phyloP scores from a whole-genome alignment of 2,329 filamentous ascomycete species.

The Alternaria brassicicola region DNA sequence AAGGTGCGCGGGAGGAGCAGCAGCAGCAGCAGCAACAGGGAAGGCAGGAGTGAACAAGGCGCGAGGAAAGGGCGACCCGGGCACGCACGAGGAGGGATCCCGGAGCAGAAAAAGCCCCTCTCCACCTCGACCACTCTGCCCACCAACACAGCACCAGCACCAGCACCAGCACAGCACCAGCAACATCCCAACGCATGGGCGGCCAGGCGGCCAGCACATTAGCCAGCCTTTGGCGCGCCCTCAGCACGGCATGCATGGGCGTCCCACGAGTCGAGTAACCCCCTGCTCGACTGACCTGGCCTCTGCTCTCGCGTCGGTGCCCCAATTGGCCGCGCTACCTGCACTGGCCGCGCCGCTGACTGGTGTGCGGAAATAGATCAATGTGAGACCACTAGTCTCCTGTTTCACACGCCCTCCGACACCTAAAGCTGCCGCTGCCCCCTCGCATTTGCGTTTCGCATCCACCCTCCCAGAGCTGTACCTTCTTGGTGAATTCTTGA shows the following conservation, averaged over 20 bases:
- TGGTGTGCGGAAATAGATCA: conserved; percentile 43
- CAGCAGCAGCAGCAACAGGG: background rate
- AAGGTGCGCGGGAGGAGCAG: conserved; percentile 7
- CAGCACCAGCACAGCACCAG: no score
- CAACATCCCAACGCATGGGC: background rate
- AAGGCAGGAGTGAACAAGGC: conserved; percentile 9
- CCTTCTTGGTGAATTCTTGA: conserved; percentile 44
- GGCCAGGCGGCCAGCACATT: conserved; percentile 13
- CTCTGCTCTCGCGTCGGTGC: conserved; percentile 19
- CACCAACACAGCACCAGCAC: background rate
- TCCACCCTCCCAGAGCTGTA: conserved; percentile 41
- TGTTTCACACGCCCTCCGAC: conserved; percentile 50
- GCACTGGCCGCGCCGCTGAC: conserved; percentile 34
- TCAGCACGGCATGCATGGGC: conserved; percentile 21
- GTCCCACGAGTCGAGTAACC: conserved; percentile 29
- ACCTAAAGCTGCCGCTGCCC: conserved; percentile 50
- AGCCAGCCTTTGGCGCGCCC: conserved; percentile 15
- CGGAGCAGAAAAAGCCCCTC: conserved; percentile 1
- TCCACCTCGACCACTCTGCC: conserved; percentile 3
- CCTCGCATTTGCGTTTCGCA: conserved; percentile 49
- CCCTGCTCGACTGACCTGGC: conserved; percentile 12
- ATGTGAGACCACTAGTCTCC: conserved; percentile 48
- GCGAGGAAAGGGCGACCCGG: conserved; percentile 10
- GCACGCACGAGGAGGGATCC: background rate
- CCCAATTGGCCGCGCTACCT: conserved; percentile 31